Conservation (phyloP, 768 basidiomycete species). For the Termitomyces sp. region DNA sequence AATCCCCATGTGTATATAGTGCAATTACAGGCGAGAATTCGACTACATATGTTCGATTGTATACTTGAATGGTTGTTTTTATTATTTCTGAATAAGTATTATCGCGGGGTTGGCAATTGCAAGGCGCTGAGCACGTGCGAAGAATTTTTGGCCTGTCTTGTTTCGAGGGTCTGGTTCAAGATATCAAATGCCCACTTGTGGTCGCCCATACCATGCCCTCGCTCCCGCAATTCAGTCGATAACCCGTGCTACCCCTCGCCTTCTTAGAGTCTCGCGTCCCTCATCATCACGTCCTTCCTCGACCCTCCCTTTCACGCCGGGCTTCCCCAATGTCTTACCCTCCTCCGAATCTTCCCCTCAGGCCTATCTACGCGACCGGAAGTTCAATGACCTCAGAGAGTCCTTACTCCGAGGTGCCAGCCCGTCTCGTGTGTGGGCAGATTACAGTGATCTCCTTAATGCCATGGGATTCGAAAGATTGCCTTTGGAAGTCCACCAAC, state of each 20-base stretch:
- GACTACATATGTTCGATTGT: background rate
- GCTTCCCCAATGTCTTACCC: background rate
- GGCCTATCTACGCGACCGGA: slow-evolving; percentile 12
- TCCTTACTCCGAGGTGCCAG: slow-evolving; percentile 31
- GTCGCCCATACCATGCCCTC: slow-evolving; percentile 15
- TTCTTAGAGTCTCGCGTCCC: slow-evolving; percentile 1
- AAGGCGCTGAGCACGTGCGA: slow-evolving; percentile 11
- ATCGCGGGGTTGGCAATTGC: too few relatives aligned
- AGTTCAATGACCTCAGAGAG: slow-evolving; percentile 25
- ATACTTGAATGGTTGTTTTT: background rate
- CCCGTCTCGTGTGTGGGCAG: slow-evolving; percentile 58
- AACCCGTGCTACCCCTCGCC: slow-evolving; percentile 7
- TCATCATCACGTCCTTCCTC: slow-evolving; percentile 9
- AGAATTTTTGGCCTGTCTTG: slow-evolving; percentile 2
- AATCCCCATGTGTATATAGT: background rate
- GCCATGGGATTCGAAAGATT: slow-evolving; percentile 44
- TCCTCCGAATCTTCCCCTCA: slow-evolving; percentile 6
- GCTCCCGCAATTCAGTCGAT: slow-evolving; percentile 16
- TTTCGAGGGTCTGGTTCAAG: background rate
- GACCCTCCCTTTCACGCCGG: slow-evolving; percentile 8
- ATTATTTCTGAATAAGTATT: background rate
- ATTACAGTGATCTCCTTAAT: slow-evolving; percentile 57
- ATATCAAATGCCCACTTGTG: slow-evolving; percentile 24
- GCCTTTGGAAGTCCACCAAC: slow-evolving; percentile 65
- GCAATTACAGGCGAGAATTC: background rate